Evolutionary conservation across 2,329 filamentous ascomycete genomes (phyloP).

Genomic region (Parascedosporium putredinis): DNA sequence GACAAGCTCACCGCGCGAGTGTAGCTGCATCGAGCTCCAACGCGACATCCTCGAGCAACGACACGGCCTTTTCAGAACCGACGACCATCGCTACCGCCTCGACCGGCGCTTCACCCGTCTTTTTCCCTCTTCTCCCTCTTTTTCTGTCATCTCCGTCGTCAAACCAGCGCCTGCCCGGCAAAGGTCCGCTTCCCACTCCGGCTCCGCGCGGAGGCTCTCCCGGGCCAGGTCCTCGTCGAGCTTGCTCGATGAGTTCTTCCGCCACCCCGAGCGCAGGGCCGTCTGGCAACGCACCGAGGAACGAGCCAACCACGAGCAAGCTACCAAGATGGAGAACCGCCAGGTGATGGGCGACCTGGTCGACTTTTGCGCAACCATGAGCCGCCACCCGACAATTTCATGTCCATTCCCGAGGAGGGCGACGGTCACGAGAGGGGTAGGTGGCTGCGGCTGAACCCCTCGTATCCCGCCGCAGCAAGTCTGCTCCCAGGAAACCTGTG

Average conservation of each 20-base stretch:
- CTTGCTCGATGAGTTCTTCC: constrained; percentile 7
- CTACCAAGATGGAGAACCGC: constrained; percentile 4
- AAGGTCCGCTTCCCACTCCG: constrained; percentile 1
- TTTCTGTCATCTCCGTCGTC: too few species aligned
- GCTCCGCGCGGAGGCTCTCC: neutral
- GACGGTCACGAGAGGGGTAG: constrained; percentile 23
- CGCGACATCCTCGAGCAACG: too few species aligned
- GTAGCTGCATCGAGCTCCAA: neutral
- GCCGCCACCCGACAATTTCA: constrained; percentile 38
- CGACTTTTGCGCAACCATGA: constrained; percentile 39
- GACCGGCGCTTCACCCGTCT: too few species aligned
- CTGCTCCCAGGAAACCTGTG: constrained; percentile 10
- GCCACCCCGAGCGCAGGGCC: constrained; percentile 1
- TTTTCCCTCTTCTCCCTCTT: neutral
- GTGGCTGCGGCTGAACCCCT: constrained; percentile 34
- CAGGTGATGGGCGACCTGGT: constrained; percentile 19
- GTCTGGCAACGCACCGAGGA: constrained; percentile 5
- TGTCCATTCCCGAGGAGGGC: constrained; percentile 30
- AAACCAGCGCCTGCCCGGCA: neutral
- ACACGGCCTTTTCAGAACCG: neutral
- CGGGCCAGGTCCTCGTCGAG: constrained; percentile 5
- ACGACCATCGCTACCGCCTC: neutral
- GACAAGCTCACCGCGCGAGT: too few species aligned
- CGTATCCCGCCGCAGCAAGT: constrained; percentile 24
- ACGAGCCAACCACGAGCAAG: neutral